Conservation (phyloP, 2,329 filamentous ascomycete genomes). For the Colletotrichum endophyticum region DNA sequence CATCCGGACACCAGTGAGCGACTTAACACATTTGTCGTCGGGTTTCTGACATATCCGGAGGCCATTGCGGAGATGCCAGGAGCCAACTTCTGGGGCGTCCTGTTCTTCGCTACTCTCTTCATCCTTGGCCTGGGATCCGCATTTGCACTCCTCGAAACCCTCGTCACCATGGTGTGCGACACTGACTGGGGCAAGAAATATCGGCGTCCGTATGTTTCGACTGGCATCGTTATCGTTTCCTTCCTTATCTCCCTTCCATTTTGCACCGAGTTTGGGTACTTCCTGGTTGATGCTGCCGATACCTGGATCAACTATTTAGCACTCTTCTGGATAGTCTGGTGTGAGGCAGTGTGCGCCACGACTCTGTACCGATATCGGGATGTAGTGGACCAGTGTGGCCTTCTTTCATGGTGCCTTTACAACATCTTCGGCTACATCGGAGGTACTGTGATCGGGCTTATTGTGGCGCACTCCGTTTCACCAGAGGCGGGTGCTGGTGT, state of each 20-base stretch:
- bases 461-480: slow-evolving; percentile 47
- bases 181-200: slow-evolving; percentile 41
- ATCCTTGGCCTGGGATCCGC: slow-evolving; percentile 59
- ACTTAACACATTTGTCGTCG: slow-evolving; percentile 56
- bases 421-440: slow-evolving; percentile 54
- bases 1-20: slow-evolving; percentile 32
- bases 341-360: slow-evolving; percentile 53
- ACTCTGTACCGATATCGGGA: slow-evolving; percentile 54
- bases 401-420: slow-evolving; percentile 40
- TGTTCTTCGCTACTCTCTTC: slow-evolving; percentile 58
- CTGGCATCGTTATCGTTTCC: slow-evolving; percentile 45
- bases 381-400: slow-evolving; percentile 45
- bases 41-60: slow-evolving; percentile 57
- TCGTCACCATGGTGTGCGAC: slow-evolving; percentile 55
- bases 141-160: slow-evolving; percentile 57
- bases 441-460: slow-evolving; percentile 50
- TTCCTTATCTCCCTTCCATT: slow-evolving; percentile 56
- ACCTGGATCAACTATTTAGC: slow-evolving; percentile 57
- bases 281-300: slow-evolving; percentile 55
- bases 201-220: slow-evolving; percentile 47
- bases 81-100: slow-evolving; percentile 57
- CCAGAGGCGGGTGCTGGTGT: slow-evolving; percentile 48
- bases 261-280: slow-evolving; percentile 59
- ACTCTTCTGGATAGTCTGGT: slow-evolving; percentile 56
- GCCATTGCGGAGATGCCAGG: slow-evolving; percentile 60